These are phyloP conservation scores for Paecilomyces formosus DNA, from an alignment of 2,329 filamentous ascomycete species.

Conservation along the genomic window DNA sequence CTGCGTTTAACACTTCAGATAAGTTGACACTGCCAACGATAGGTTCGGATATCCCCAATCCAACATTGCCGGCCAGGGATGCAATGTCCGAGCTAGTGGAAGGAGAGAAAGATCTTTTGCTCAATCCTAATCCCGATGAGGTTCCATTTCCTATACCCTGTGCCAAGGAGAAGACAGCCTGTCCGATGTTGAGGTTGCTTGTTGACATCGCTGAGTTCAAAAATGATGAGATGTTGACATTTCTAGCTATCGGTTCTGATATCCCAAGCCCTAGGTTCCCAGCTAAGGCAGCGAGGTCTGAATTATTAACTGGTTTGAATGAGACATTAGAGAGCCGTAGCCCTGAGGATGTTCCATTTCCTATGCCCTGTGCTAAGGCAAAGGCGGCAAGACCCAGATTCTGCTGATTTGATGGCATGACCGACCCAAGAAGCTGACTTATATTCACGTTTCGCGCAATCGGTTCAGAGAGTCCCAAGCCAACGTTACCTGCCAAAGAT, in stretches of 20 bases:
- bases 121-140: background rate
- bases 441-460: background rate
- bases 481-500: background rate
- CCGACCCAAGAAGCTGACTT: too few relatives aligned
- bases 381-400: background rate
- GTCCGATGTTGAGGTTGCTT: background rate
- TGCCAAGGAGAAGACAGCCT: background rate
- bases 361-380: background rate
- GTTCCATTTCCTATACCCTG: background rate
- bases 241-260: background rate
- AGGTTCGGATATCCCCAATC: background rate
- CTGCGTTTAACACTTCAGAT: background rate
- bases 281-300: background rate
- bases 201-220: background rate
- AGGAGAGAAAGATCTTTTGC: background rate
- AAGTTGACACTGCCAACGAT: background rate
- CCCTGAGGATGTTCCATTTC: background rate
- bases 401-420: background rate
- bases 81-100: background rate
- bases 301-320: background rate
- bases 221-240: background rate
- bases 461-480: background rate
- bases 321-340: background rate
- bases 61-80: background rate
- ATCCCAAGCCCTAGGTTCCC: background rate